Evolutionary conservation across 148 eudicot species (phyloP).

Genomic region (Amaranthus hypochondriacus): DNA sequence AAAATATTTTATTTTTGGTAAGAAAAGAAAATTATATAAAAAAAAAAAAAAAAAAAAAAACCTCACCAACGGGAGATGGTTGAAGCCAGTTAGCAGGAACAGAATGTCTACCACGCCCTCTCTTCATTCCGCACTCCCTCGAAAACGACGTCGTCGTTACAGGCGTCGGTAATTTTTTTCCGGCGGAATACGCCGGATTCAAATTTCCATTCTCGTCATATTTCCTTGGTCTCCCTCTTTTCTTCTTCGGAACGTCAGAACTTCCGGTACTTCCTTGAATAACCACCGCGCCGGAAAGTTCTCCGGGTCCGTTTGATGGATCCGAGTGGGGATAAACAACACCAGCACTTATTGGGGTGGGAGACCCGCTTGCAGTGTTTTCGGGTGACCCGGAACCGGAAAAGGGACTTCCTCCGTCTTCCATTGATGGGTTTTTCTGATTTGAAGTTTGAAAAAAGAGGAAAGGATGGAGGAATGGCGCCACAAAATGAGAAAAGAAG

Average conservation of each 20-base stretch:
- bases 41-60: not conserved
- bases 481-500: constrained; percentile 12
- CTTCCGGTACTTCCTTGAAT: constrained; percentile 20
- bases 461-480: constrained; percentile 18
- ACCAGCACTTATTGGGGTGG: constrained; percentile 27
- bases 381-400: constrained; percentile 53
- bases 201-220: constrained; percentile 68
- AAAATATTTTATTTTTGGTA: not conserved
- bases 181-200: constrained; percentile 26
- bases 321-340: not conserved
- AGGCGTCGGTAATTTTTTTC: constrained; percentile 6
- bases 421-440: constrained; percentile 28
- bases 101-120: constrained; percentile 40
- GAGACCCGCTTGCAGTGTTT: constrained; percentile 38
- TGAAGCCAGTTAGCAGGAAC: constrained; percentile 41
- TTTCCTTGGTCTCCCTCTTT: constrained; percentile 64
- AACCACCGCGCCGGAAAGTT: not conserved
- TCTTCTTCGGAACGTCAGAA: constrained; percentile 24
- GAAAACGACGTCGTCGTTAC: not conserved
- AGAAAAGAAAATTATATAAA: not conserved
- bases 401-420: constrained; percentile 41
- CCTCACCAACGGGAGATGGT: constrained; percentile 44
- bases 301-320: not conserved
- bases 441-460: constrained; percentile 19
- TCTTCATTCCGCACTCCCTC: constrained; percentile 16